Evolutionary conservation across 768 basidiomycete genomes (phyloP), one percentile per base, ranked within the genome.

Genomic region (Galerina marginata): DNA sequence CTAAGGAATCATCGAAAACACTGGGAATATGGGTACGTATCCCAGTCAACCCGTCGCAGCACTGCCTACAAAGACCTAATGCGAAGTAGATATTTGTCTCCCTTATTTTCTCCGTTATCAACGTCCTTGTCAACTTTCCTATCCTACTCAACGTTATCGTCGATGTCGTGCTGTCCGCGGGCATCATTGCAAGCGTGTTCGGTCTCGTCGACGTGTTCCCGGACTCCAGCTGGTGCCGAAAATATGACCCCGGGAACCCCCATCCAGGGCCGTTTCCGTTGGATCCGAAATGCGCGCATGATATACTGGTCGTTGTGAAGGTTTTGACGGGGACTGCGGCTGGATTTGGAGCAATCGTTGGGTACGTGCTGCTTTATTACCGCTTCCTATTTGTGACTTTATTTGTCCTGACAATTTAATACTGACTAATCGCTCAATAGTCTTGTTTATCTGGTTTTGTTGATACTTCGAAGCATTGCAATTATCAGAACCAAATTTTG

Each of bases 71-170:
- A 11, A n/a, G 16, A 15, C 23, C 20, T 20, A 43, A 47, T 16
- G 9, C 33, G 11, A 33, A 25, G 6, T 11, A 59, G 58, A 47
- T 54, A 26, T 6, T 59, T 1, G 15, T 39, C 10, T 39, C 37
- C 2, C 11, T 59, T 45, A 40, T 59, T 26, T 54, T 53, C 15
- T 54, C 58, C 6, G 9, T 33, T 36, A 46, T 59, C 37, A 42
- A 54, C 12, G 16, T 54, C n/a, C 38, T 52, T 36, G 47, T 47
- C 11, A 26, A 25, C 25, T 23, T 59, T 15, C 58, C 51, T 4
- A 40, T 53, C 39, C 15, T 59, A 7, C 52, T 59, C 38, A 59
- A 54, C 52, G 26, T 59, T 6, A 26, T 59, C 14, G 52, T 54
- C 42, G 58, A 59, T 26, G 44, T 39, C 14, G 51, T 59, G 20